Base-by-base conservation (phyloP, 2,329 filamentous ascomycete genomes). In the Myriosclerotinia duriaeana region DNA sequence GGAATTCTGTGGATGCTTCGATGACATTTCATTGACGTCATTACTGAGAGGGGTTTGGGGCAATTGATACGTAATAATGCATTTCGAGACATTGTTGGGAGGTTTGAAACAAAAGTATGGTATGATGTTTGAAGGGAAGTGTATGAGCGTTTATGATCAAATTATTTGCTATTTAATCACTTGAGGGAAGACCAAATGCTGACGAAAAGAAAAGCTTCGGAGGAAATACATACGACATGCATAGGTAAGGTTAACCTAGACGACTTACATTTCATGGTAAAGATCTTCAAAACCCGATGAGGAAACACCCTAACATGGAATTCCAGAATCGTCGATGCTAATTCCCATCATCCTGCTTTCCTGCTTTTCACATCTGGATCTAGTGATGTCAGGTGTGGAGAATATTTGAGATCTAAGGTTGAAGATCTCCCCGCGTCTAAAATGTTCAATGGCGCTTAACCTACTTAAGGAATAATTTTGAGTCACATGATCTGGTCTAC, bases 31-130 rank as follows among this genome's bases (percentile, higher is more conserved):
- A 58, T 38, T 58, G 62, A 64, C 62, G 42, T 64, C 62, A 64
- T 55, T 42, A 50, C 8, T 34, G 40, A 58, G 17, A n/a, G 11
- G 15, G 40, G 44, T 38, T 40, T 55, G 11, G 30, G 36, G 30
- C 42, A n/a, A 34, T 46, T 22, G 50, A 54, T 54, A 64, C 60
- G 60, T 64, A 64, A 64, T 64, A 53, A 46, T 34, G 40, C 30
- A 44, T 36, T 53, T 48, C 38, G 50, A 34, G 61, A 64, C 61
- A 64, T 55, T 14, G n/a, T 64, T 54, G 55, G 12, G 11, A 17
- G n/a, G 36, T 38, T 9, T 34, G 38, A 5, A 8, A 38, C 14
- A 22, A 12, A 36, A 54, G 34, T 9, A 22, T 34, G 30, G 30
- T 34, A 38, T 54, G 36, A 54, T 54, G n/a, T 53, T 34, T 17